Percentiles rank a stretch among this genome's conserved stretches.
Conservation (phyloP, 169 alveolate species). For the Plasmodium relictum region DNA sequence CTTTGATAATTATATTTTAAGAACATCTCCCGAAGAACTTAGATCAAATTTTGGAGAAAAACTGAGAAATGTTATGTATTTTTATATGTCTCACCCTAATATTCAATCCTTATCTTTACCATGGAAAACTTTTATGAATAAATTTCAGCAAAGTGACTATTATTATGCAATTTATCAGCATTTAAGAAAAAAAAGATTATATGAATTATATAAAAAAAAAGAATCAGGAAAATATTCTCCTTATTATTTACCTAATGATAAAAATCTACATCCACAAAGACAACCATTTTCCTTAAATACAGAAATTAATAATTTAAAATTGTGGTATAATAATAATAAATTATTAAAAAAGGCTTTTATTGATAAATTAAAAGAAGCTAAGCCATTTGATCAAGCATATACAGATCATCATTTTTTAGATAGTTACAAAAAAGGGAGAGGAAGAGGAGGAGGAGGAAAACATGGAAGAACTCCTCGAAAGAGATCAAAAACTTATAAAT, state of each 20-base stretch:
- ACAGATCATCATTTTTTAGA: conserved; percentile 85
- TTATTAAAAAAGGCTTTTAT: conserved; percentile 51
- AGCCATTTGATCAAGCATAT: conserved; percentile 83
- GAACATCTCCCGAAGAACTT: conserved; percentile 92
- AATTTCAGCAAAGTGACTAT: conserved; percentile 79
- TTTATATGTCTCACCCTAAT: conserved; percentile 80
- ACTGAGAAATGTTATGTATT: conserved; percentile 88
- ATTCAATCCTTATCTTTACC: conserved; percentile 79
- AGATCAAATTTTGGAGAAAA: conserved; percentile 90
- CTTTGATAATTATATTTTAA: conserved; percentile 89
- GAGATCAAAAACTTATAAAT: conserved; percentile 88
- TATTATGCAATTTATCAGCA: conserved; percentile 83
- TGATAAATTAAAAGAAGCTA: conserved; percentile 79
- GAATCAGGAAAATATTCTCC: conserved; percentile 83
- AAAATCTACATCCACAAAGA: conserved; percentile 65
- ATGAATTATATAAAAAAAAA: conserved; percentile 68
- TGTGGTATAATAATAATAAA: conserved; percentile 78
- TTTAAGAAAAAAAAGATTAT: conserved; percentile 76
- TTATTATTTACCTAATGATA: conserved; percentile 82
- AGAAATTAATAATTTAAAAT: conserved; percentile 74
- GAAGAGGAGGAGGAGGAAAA: conserved; percentile 91
- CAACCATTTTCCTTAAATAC: conserved; percentile 83
- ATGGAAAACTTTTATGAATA: conserved; percentile 84
- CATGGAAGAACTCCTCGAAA: conserved; percentile 87
- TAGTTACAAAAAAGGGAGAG: conserved; percentile 87